These are phyloP conservation scores for Chalciporus piperatus DNA, from an alignment of 768 basidiomycete genomes.

Conservation along the genomic window DNA sequence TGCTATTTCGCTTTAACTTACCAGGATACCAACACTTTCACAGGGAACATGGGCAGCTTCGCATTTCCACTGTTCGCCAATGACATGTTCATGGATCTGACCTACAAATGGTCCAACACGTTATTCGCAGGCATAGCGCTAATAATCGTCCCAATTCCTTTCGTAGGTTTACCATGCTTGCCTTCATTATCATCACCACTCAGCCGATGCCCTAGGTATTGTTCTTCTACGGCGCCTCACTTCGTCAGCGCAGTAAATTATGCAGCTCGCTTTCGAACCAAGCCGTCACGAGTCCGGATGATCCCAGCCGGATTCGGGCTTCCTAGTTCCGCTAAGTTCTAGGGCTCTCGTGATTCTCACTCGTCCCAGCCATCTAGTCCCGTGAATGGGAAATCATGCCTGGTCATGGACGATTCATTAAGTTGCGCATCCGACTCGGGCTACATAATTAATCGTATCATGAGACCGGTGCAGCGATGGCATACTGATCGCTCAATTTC, in stretches of 20 bases:
- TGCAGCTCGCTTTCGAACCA: slow-evolving; percentile 18
- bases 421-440: background rate
- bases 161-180: slow-evolving; percentile 33
- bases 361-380: background rate
- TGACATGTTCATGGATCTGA: slow-evolving; percentile 54
- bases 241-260: slow-evolving; percentile 24
- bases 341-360: background rate
- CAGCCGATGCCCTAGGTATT: slow-evolving; percentile 17
- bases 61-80: slow-evolving; percentile 62
- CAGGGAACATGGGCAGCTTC: slow-evolving; percentile 48
- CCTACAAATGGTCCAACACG: slow-evolving; percentile 57
- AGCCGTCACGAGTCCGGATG: background rate
- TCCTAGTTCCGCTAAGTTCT: background rate
- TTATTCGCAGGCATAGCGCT: slow-evolving; percentile 51
- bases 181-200: background rate
- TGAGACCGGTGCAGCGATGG: background rate
- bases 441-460: background rate
- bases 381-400: slow-evolving; percentile 6
- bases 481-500: background rate
- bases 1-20: background rate
- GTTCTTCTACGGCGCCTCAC: slow-evolving; percentile 30
- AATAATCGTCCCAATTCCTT: slow-evolving; percentile 55
- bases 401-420: slow-evolving; percentile 7
- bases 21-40: background rate
- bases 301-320: background rate